These are phyloP conservation scores for Stenocarpella maydis DNA, from an alignment of 2,329 filamentous ascomycete genomes.

Conservation along the genomic window DNA sequence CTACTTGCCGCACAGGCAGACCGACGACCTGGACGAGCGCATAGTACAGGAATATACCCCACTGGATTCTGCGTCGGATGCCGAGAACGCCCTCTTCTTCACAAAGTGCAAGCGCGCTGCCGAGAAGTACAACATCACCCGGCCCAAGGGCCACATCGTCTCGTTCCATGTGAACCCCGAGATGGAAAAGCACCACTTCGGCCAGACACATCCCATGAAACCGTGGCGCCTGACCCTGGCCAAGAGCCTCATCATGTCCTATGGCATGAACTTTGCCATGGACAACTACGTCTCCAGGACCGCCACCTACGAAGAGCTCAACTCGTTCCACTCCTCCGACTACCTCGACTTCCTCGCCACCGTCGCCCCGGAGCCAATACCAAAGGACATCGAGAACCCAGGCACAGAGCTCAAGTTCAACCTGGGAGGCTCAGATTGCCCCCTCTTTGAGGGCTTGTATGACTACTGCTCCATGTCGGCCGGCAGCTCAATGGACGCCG, in stretches of 20 bases:
- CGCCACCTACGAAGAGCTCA: conserved; percentile 87
- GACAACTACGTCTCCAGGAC: conserved; percentile 87
- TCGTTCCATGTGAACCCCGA: conserved; percentile 96
- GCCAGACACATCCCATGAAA: conserved; percentile 98
- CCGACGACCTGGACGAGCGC: conserved; percentile 55
- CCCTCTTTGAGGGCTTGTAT: conserved; percentile 94
- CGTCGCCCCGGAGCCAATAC: conserved; percentile 70
- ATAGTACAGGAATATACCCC: conserved; percentile 62
- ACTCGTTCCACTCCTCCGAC: conserved; percentile 84
- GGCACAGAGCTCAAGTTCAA: conserved; percentile 79
- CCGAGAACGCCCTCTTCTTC: conserved; percentile 65
- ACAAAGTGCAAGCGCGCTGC: conserved; percentile 65
- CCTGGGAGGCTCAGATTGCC: conserved; percentile 90
- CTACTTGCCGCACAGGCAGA: conserved; percentile 62
- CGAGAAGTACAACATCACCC: conserved; percentile 73
- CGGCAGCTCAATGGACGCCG: conserved; percentile 89
- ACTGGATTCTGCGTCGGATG: conserved; percentile 58
- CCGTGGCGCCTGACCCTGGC: conserved; percentile 96
- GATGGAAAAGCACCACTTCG: conserved; percentile 97
- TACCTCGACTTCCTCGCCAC: conserved; percentile 89
- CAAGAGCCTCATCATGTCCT: conserved; percentile 92
- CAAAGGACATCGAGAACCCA: conserved; percentile 71
- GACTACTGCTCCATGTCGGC: conserved; percentile 95
- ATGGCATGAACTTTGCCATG: conserved; percentile 97
- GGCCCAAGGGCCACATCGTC: conserved; percentile 86